phyloP scores from a whole-genome alignment of 495 filamentous ascomycete species.

The Tuber indicum region DNA sequence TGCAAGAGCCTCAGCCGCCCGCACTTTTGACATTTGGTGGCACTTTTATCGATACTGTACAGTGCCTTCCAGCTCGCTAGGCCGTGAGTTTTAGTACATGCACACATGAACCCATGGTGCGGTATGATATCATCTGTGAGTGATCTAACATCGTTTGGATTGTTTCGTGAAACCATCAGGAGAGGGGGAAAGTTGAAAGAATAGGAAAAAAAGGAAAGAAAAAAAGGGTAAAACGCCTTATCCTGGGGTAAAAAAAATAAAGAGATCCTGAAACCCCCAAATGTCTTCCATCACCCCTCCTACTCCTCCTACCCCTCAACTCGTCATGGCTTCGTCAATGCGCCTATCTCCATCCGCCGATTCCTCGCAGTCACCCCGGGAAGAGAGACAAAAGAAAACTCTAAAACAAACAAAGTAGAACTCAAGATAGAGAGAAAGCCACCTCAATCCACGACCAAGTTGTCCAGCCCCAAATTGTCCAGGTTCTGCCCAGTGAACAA shows the following conservation, averaged over 20 bases:
- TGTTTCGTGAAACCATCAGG: neutral
- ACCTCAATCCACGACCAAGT: neutral
- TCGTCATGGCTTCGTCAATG: neutral
- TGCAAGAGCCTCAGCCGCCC: neutral
- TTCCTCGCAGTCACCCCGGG: neutral
- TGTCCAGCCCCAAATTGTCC: neutral
- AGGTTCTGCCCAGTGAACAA: neutral
- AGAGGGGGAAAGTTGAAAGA: neutral
- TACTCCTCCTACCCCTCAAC: neutral
- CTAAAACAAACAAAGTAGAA: slow-evolving; percentile 5
- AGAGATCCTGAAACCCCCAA: neutral
- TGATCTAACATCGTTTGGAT: neutral
- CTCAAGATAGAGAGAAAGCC: neutral
- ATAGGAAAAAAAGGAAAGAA: neutral
- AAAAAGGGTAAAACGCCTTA: neutral
- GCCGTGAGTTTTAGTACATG: neutral
- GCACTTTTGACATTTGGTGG: neutral
- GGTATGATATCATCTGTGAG: neutral
- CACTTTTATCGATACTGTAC: neutral
- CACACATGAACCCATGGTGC: neutral
- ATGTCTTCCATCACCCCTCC: neutral
- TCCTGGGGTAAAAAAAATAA: neutral
- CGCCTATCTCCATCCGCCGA: neutral
- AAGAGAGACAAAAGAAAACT: neutral
- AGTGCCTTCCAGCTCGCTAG: neutral